These are phyloP conservation scores for Laguncularia racemosa DNA, from an alignment of 345 rosid genomes.

Conservation along the genomic window DNA sequence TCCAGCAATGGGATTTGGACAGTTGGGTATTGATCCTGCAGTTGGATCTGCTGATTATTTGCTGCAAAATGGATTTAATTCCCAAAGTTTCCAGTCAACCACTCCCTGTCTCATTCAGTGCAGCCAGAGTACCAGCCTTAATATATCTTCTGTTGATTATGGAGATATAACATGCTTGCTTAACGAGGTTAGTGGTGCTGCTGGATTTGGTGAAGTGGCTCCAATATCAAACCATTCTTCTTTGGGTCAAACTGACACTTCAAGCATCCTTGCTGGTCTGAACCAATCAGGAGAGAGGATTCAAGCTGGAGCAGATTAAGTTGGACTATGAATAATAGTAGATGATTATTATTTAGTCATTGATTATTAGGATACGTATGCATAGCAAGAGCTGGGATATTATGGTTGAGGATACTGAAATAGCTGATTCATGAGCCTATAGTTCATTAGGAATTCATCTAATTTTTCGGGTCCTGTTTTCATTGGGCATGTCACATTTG, in stretches of 20 bases:
- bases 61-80: conserved; percentile 11
- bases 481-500: not conserved
- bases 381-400: no score
- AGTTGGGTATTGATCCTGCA: no score
- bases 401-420: no score
- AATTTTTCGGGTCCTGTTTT: no score
- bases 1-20: conserved; percentile 4
- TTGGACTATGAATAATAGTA: not conserved
- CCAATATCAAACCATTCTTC: conserved; percentile 9
- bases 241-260: conserved; percentile 14
- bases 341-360: not conserved
- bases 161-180: conserved; percentile 9
- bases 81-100: conserved; percentile 10
- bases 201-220: conserved; percentile 8
- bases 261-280: conserved; percentile 19
- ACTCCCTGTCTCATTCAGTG: conserved; percentile 10
- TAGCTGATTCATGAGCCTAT: no score
- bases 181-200: conserved; percentile 7
- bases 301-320: conserved; percentile 19
- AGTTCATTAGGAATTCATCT: no score
- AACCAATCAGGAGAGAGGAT: conserved; percentile 26
- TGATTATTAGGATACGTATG: no score
- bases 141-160: conserved; percentile 1
- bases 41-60: conserved; percentile 4
- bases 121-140: conserved; percentile 4